Percentiles rank a stretch among this genome's conserved stretches.
These are phyloP conservation scores for Septoria linicola DNA, from an alignment of 2,329 filamentous ascomycete species.

Conservation along the genomic window DNA sequence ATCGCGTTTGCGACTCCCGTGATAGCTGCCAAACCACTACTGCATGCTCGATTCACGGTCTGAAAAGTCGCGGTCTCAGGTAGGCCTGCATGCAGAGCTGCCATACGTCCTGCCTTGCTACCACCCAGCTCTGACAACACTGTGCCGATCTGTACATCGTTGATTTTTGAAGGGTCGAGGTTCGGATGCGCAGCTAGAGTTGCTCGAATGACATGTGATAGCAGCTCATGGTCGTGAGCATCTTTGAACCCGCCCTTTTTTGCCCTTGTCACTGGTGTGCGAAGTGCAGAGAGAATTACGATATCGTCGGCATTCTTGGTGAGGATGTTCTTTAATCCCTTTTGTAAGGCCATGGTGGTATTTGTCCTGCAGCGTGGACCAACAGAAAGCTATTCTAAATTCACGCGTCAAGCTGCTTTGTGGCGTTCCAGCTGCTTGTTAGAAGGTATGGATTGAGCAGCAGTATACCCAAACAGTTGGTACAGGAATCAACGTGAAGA, in stretches of 20 bases:
- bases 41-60: constrained; percentile 86
- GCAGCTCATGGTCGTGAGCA: constrained; percentile 86
- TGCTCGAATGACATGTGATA: constrained; percentile 64
- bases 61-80: constrained; percentile 71
- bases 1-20: constrained; percentile 73
- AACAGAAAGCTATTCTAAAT: no score
- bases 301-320: constrained; percentile 76
- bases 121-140: constrained; percentile 90
- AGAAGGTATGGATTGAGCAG: no score
- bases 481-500: no score
- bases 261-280: constrained; percentile 80
- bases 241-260: constrained; percentile 83
- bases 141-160: constrained; percentile 84
- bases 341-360: constrained; percentile 34
- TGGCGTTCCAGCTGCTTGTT: no score
- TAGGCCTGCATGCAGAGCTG: constrained; percentile 78
- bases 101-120: constrained; percentile 87
- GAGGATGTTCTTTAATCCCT: constrained; percentile 72
- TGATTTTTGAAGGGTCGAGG: constrained; percentile 66
- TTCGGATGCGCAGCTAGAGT: constrained; percentile 71
- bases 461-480: no score
- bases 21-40: constrained; percentile 73
- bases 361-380: neutral
- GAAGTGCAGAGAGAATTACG: constrained; percentile 85
- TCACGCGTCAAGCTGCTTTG: no score